Percentiles rank a stretch among this genome's conserved stretches.
Conservation (phyloP, 1,284 basidiomycete species). For the Ustilago curta region DNA sequence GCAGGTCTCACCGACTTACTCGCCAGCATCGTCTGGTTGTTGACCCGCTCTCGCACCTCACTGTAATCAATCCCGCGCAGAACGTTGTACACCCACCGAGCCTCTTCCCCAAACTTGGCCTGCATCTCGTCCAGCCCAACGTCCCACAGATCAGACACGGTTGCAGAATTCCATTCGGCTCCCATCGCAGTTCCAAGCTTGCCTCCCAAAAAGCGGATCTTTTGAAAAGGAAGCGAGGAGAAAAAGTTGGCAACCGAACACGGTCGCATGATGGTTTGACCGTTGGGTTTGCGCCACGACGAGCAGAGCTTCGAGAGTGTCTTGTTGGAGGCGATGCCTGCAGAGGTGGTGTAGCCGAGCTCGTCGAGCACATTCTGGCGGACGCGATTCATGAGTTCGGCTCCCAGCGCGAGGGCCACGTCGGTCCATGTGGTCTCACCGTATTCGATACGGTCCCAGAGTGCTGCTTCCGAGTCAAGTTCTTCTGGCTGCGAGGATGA, state of each 20-base stretch:
- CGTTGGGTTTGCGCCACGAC: constrained; percentile 60
- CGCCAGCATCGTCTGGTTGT: constrained; percentile 65
- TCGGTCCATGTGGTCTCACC: constrained; percentile 83
- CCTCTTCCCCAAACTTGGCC: constrained; percentile 82
- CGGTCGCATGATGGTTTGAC: constrained; percentile 63
- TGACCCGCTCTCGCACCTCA: constrained; percentile 77
- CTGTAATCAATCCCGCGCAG: constrained; percentile 85
- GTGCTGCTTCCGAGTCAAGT: constrained; percentile 41
- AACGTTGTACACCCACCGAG: constrained; percentile 82
- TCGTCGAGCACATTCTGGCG: constrained; percentile 78
- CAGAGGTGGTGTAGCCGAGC: constrained; percentile 93
- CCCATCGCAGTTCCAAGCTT: constrained; percentile 91
- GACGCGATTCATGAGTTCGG: constrained; percentile 85
- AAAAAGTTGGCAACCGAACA: constrained; percentile 56
- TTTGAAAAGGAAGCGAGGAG: constrained; percentile 54
- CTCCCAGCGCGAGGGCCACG: constrained; percentile 87
- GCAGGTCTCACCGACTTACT: constrained; percentile 63
- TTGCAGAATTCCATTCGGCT: constrained; percentile 82
- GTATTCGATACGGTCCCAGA: constrained; percentile 47
- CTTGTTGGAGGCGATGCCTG: constrained; percentile 94
- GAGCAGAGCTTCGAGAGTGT: constrained; percentile 85
- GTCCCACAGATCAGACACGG: constrained; percentile 79
- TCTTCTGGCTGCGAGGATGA: constrained; percentile 44
- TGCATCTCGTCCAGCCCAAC: constrained; percentile 80
- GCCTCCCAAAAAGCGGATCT: constrained; percentile 90